These are phyloP conservation scores for Thelephora aurantiotincta DNA, from an alignment of 768 basidiomycete species.

Conservation along the genomic window DNA sequence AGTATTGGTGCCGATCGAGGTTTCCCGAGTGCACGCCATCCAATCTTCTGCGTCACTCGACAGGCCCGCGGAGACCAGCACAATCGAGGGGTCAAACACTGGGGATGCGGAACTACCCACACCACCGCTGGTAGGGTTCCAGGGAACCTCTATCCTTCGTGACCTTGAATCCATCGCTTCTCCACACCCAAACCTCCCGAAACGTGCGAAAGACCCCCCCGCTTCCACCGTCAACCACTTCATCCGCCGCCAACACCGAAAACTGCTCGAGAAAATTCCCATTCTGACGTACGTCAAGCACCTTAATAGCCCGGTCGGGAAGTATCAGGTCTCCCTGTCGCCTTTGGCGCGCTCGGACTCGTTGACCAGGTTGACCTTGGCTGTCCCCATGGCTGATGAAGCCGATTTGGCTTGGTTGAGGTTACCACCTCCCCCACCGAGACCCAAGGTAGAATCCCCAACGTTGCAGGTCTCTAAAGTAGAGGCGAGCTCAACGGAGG, in stretches of 20 bases:
- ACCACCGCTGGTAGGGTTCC: no score
- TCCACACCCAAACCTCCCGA: constrained; percentile 3
- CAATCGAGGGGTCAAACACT: no score
- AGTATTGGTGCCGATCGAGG: constrained; percentile 22
- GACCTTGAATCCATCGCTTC: background rate
- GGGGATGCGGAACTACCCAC: no score
- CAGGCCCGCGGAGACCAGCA: background rate
- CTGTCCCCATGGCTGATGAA: constrained; percentile 13
- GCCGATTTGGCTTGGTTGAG: constrained; percentile 24
- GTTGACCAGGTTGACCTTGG: constrained; percentile 1
- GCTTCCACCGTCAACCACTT: constrained; percentile 9
- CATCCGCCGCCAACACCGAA: constrained; percentile 38
- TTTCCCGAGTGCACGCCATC: background rate
- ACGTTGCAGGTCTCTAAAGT: no score
- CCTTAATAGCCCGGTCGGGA: background rate
- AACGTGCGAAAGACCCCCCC: background rate
- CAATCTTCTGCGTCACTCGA: constrained; percentile 5
- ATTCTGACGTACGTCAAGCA: constrained; percentile 25
- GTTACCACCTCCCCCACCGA: constrained; percentile 4
- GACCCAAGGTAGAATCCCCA: constrained; percentile 3
- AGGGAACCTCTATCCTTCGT: no score
- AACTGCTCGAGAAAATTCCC: constrained; percentile 47
- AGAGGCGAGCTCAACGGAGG: no score
- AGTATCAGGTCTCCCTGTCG: constrained; percentile 20
- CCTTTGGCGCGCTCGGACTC: constrained; percentile 15